These are phyloP conservation scores for Coemansia sp. DNA, from an alignment of 192 early-diverging fungal genomes.

Conservation along the genomic window DNA sequence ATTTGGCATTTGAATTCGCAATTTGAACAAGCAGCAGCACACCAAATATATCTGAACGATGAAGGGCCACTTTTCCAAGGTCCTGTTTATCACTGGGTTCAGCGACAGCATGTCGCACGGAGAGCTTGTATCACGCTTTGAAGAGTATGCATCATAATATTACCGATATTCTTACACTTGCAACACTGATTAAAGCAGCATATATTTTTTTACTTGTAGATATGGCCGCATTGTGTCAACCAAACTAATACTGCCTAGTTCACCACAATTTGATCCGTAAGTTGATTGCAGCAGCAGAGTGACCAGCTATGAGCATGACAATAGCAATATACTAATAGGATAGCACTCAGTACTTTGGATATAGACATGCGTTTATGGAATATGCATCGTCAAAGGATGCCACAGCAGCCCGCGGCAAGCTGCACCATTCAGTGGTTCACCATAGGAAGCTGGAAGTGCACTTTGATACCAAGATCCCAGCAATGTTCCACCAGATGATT, in stretches of 20 bases:
- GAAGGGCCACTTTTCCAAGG: slow-evolving; percentile 25
- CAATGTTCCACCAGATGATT: slow-evolving; percentile 16
- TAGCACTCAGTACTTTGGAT: background rate
- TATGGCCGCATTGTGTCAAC: slow-evolving; percentile 43
- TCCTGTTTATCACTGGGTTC: slow-evolving; percentile 41
- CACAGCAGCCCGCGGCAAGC: slow-evolving; percentile 28
- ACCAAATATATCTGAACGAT: slow-evolving; percentile 6
- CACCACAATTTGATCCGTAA: slow-evolving; percentile 39
- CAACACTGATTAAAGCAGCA: slow-evolving; percentile 1
- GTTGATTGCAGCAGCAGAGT: slow-evolving; percentile 14
- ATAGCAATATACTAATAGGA: background rate
- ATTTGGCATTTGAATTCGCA: too few relatives aligned
- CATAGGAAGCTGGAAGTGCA: slow-evolving; percentile 34
- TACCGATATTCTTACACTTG: background rate
- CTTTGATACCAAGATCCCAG: slow-evolving; percentile 46
- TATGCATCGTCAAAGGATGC: slow-evolving; percentile 33
- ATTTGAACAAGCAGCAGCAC: background rate
- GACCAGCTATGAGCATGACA: background rate
- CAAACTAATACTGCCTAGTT: slow-evolving; percentile 16
- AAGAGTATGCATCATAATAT: slow-evolving; percentile 26
- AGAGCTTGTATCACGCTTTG: slow-evolving; percentile 37
- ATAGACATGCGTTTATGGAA: slow-evolving; percentile 48
- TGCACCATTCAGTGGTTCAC: slow-evolving; percentile 25
- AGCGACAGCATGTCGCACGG: slow-evolving; percentile 25
- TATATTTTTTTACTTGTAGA: slow-evolving; percentile 17